Base-by-base conservation (phyloP, 129 eudicot genomes). In the Flaveria trinervia region DNA sequence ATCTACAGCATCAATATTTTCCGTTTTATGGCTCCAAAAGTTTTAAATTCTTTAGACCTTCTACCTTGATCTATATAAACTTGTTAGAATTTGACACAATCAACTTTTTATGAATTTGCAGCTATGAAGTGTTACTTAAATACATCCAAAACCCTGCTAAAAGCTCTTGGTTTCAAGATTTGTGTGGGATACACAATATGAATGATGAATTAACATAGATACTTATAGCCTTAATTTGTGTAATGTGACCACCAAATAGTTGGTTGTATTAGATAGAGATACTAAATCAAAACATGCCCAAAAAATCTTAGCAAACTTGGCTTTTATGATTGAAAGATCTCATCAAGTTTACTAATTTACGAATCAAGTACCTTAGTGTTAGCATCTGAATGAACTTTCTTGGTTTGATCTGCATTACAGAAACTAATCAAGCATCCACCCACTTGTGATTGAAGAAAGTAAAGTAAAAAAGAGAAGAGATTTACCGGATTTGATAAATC, bases 401-500 rank as follows among this genome's bases (percentile, higher is more conserved):
- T 84, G 39, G 68, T 79, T 36, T 78, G 75, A 88, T 86, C 96
- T 87, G 84, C 89, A 82, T 71, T 70, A 33, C 30, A 79, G 18
- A 82, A 18, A 80, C 57, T 2, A 33, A 26, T 23, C 28, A 22
- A 18, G 70, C 55, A 80, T 7, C 20, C 4, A 75, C 61, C 66
- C 66, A 79, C 65, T 49, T 48, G 9, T 0, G 61, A 76, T 49
- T 73, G 52, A 52, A 43, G 9, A 1, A 39, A 33, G 13, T 17
- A 55, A 43, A 6, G 15, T 15, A 18, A 9, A 30, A 10, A 15
- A 52, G 56, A 9, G 48, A 8, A 16, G 23, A 68, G 43, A 16
- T 28, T 70, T 83, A 89, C 97, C 86, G 67, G 97, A 81, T 81
- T 81, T 84, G 52, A 86, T 65, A 39, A 88, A 52, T 39, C 84